Evolutionary conservation across 208 protist genomes (phyloP).

Genomic region (Leishmania guyanensis): DNA sequence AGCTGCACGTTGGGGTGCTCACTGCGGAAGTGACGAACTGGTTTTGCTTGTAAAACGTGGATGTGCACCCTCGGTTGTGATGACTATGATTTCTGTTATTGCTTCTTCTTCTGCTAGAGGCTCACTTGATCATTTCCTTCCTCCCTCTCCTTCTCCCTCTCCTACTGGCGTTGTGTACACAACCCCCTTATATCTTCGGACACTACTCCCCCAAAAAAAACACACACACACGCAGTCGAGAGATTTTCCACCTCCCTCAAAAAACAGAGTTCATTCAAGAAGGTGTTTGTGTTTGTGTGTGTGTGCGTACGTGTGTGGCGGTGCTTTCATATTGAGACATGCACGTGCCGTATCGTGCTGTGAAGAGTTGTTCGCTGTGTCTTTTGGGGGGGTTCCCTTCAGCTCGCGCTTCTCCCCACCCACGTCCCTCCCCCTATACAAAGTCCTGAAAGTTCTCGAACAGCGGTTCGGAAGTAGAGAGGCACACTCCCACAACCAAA

Average conservation of each 20-base stretch:
- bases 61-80: neutral
- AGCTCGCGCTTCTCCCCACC: neutral
- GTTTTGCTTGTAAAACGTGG: neutral
- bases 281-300: neutral
- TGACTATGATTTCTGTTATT: neutral
- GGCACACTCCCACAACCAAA: neutral
- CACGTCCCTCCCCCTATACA: neutral
- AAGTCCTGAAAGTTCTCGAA: neutral
- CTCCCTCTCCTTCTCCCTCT: slow-evolving; percentile 12
- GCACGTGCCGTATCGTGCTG: neutral
- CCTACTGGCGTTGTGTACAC: neutral
- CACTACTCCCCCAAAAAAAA: too few relatives aligned
- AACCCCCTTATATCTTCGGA: neutral
- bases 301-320: neutral
- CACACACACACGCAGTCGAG: neutral
- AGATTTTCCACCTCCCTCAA: neutral
- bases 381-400: neutral
- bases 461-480: neutral
- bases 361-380: neutral
- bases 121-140: neutral
- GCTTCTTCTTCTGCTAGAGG: neutral
- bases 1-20: neutral
- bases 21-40: neutral
- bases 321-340: neutral
- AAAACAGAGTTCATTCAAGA: neutral